Conservation (phyloP, 2,329 filamentous ascomycete species). For the Epichloe uncinata region DNA sequence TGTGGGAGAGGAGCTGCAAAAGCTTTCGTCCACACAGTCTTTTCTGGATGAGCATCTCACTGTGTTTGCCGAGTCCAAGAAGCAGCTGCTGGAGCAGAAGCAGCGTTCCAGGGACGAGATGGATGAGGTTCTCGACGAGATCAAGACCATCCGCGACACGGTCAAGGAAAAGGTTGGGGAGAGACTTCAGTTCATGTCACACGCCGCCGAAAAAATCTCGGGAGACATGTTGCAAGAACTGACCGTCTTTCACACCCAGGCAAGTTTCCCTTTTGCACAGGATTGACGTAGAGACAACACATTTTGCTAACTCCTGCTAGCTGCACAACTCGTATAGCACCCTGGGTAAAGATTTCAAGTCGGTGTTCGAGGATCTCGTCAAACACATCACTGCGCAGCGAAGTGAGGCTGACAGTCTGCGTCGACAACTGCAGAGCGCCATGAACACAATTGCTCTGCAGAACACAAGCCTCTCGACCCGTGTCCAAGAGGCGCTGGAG, state of each 20-base stretch:
- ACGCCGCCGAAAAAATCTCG: conserved; percentile 74
- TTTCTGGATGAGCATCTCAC: conserved; percentile 58
- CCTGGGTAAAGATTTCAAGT: conserved; percentile 76
- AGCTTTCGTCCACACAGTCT: conserved; percentile 54
- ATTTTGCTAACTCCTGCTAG: conserved; percentile 22
- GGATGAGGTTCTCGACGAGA: conserved; percentile 84
- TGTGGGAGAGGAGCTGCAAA: conserved; percentile 59
- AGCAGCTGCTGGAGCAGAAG: conserved; percentile 54
- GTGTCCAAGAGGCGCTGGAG: conserved; percentile 55
- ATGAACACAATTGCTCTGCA: conserved; percentile 55
- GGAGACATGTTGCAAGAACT: conserved; percentile 81
- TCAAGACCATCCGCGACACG: conserved; percentile 75
- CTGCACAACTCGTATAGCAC: conserved; percentile 74
- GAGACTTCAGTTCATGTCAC: conserved; percentile 70
- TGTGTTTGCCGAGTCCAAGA: conserved; percentile 54
- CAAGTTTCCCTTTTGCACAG: conserved; percentile 20
- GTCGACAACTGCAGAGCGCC: conserved; percentile 57
- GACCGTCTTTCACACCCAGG: conserved; percentile 60
- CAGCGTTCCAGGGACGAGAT: conserved; percentile 65
- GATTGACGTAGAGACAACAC: not conserved
- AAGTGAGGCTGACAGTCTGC: conserved; percentile 58
- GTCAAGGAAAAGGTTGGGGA: conserved; percentile 79
- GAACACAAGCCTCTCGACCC: conserved; percentile 51
- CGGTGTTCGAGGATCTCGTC: conserved; percentile 68
- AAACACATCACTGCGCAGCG: conserved; percentile 65